Base-by-base conservation (phyloP, 495 filamentous ascomycete species). In the Xylaria flabelliformis region DNA sequence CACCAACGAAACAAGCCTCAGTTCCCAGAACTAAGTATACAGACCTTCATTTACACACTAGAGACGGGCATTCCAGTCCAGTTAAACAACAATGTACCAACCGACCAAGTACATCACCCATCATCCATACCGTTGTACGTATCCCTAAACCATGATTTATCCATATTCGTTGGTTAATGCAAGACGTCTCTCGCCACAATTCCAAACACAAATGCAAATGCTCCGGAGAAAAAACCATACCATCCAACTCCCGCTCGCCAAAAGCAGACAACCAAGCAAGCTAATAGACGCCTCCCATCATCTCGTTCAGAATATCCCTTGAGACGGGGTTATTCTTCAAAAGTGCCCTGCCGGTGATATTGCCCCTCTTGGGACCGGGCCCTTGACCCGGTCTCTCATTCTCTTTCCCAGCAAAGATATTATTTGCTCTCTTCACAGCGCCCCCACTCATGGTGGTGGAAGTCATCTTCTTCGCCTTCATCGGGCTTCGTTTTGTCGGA, bases 241-340 rank as follows among this genome's bases (percentile, higher is more conserved):
- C n/a, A 5, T 21, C 26, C 26, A 56, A 56, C 53, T 32, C 53
- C 53, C 32, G 58, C 58, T 61, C 58, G 8, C 32, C 19, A 39
- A 21, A 9, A 39, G 24, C 21, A 56, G 19, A 8, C 10, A 53
- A 53, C 15, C 55, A 39, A 36, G 0, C 50, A 34, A 21, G 15
- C 67, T 64, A 80, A 62, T 76, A 82, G 15, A 77, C 69, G 7
- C 82, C 82, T 68, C 79, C 79, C 34, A 78, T 80, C 76, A 85
- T 78, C 66, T 87, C 85, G 70, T 87, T 85, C 66, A 85, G 69
- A 42, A 87, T 85, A 80, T 87, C 83, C 72, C 83, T 74, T 72
- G 84, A 74, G 13, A 87, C 81, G 29, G 80, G 77, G 59, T 80
- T 83, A 7, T 80, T 81, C 66, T 77, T 82, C 36, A 85, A 62